Percentiles rank a stretch among this genome's conserved stretches.
Conservation (phyloP, 2,329 filamentous ascomycete species). For the Anthostomella pinea region DNA sequence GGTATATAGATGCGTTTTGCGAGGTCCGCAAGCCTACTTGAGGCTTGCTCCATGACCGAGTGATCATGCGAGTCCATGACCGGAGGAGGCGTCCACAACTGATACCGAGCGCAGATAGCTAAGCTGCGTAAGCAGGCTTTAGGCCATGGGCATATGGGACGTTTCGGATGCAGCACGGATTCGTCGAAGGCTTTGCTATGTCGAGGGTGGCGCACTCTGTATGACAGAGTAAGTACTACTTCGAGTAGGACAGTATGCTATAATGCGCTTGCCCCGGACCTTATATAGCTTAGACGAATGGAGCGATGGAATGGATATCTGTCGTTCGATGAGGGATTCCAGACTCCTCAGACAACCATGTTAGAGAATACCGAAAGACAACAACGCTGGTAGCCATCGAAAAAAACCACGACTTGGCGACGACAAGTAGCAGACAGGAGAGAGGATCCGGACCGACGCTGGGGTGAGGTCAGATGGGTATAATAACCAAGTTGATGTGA, state of each 20-base stretch:
- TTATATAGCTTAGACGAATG: slow-evolving; percentile 6
- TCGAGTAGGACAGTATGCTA: neutral
- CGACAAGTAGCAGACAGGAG: slow-evolving; percentile 11
- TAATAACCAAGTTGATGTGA: slow-evolving; percentile 19
- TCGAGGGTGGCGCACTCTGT: slow-evolving; percentile 1
- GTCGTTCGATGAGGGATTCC: slow-evolving; percentile 33
- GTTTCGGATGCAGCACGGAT: slow-evolving; percentile 3
- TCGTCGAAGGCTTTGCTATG: neutral
- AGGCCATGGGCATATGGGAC: slow-evolving; percentile 3
- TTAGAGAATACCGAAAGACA: slow-evolving; percentile 23
- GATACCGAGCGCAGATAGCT: slow-evolving; percentile 5
- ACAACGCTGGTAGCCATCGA: slow-evolving; percentile 25
- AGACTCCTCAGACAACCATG: slow-evolving; percentile 33
- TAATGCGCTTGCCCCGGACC: neutral
- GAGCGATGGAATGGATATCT: slow-evolving; percentile 16
- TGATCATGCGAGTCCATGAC: slow-evolving; percentile 40
- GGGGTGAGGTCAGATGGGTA: slow-evolving; percentile 25
- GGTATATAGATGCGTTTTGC: slow-evolving; percentile 59
- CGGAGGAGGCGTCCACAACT: slow-evolving; percentile 7
- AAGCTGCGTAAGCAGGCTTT: slow-evolving; percentile 1
- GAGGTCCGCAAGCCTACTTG: slow-evolving; percentile 37
- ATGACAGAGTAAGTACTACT: neutral
- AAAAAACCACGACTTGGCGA: slow-evolving; percentile 19
- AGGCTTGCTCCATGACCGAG: slow-evolving; percentile 33
- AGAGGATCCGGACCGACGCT: slow-evolving; percentile 15